Evolutionary conservation across 306 rosid species (phyloP).

Genomic region (Alnus glutinosa): DNA sequence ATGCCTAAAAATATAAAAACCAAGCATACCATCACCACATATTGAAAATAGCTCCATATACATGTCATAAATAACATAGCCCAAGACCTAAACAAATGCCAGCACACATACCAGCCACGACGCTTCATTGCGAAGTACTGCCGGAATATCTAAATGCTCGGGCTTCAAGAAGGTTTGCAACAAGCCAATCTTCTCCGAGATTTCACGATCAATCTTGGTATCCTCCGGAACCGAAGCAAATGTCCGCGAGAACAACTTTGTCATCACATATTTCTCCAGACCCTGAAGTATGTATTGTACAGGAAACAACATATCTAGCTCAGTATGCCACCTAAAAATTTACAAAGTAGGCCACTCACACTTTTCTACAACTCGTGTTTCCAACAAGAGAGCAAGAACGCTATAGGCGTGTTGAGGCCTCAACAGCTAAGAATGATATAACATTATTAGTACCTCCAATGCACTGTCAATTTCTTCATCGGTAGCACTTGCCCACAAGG

Average conservation of each 20-base stretch:
- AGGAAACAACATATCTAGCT: not conserved
- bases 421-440: not conserved
- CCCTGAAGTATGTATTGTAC: constrained; percentile 38
- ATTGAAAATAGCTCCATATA: not conserved
- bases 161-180: constrained; percentile 71
- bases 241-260: constrained; percentile 64
- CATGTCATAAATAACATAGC: not conserved
- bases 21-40: not conserved
- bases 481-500: constrained; percentile 63
- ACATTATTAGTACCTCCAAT: constrained; percentile 45
- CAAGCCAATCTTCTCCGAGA: constrained; percentile 46
- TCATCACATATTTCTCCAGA: constrained; percentile 72
- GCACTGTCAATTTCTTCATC: constrained; percentile 63
- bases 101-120: constrained; percentile 59
- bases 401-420: too few species aligned
- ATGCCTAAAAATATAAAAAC: not conserved
- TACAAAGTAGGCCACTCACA: not conserved
- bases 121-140: constrained; percentile 49
- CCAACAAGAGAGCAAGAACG: not conserved
- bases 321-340: constrained; percentile 2
- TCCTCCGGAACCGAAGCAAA: constrained; percentile 55
- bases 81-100: not conserved
- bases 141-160: constrained; percentile 68
- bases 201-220: constrained; percentile 46
- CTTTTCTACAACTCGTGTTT: not conserved